Conservation (phyloP, 2,329 filamentous ascomycete species). For the Apiospora rasikravindrae region DNA sequence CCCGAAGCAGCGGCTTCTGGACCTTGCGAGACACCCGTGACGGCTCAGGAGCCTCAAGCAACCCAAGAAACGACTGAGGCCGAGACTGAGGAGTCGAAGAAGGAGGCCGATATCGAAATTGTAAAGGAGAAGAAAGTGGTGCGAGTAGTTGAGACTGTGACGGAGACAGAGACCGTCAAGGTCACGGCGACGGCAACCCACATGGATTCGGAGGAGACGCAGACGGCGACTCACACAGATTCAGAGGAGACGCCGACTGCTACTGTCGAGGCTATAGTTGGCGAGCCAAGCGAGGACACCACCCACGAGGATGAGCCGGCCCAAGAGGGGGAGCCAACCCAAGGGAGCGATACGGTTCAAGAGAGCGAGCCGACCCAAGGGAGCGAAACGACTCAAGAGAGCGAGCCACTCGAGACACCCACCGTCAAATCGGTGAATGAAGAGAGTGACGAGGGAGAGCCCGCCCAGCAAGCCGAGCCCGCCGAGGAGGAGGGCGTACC, state of each 20-base stretch:
- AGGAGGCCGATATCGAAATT: slow-evolving; percentile 25
- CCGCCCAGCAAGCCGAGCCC: neutral
- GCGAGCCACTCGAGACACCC: neutral
- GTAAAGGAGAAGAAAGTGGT: slow-evolving; percentile 38
- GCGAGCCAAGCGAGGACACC: neutral
- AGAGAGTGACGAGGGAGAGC: neutral
- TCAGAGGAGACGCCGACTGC: neutral
- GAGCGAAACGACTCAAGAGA: neutral
- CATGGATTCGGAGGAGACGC: neutral
- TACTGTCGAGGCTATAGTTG: neutral
- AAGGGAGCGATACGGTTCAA: neutral
- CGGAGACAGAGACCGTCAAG: slow-evolving; percentile 38
- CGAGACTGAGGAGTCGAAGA: neutral
- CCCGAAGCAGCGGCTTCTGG: slow-evolving; percentile 22
- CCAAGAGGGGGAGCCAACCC: neutral
- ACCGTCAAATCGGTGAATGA: neutral
- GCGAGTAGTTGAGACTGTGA: slow-evolving; percentile 43
- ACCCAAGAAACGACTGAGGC: neutral
- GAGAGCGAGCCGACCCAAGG: neutral
- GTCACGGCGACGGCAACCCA: slow-evolving; percentile 23
- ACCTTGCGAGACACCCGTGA: slow-evolving; percentile 22
- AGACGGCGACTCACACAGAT: neutral
- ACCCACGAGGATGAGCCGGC: neutral
- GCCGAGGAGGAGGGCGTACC: neutral
- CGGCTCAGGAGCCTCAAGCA: neutral